Base-by-base conservation (phyloP, 768 basidiomycete species). In the Trametes cingulata region DNA sequence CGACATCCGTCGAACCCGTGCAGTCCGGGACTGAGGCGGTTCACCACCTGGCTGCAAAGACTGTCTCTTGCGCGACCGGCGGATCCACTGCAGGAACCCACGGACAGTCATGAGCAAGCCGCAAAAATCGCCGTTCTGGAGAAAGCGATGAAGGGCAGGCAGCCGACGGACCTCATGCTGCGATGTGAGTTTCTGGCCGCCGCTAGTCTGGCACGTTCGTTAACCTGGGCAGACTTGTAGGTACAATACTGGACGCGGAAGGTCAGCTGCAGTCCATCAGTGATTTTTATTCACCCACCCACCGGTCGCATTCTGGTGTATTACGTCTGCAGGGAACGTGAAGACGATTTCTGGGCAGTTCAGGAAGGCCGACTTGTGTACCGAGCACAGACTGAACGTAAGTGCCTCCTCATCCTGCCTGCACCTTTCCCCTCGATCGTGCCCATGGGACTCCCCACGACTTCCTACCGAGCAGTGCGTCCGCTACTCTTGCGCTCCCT, bases 371-470 rank as follows among this genome's bases (percentile, higher is more conserved):
- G 92, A 95, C 69, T 81, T 98, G 51, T 93, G 93, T 74, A 75
- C 81, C 37, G 91, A 95, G 71, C 93, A 96, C 74, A 84, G 86
- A 67, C 76, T 98, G 64, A 93, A 96, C 78, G 95, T 97, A 79
- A 77, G 90, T 56, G 53, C 61, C 29, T 43, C 29, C 53, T 39
- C 43, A 24, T 37, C 49, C 17, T 25, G 43, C 43, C 47, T 41
- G 42, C 46, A 10, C 29, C 10, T 33, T 33, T 33, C 29, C 29
- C 29, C 10, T 5, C 29, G 29, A 33, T 33, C 29, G 29, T 33
- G 29, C 29, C 29, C 29, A 33, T 10, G 29, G 10, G 29, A 10
- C 29, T 33, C 10, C 29, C 29, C 29, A 10, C 10, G 29, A 33
- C 29, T 33, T 33, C 29, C 29, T 33, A 10, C 29, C 10, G 29